These are phyloP conservation scores for Lasiodiplodia hormozganensis DNA, from an alignment of 2,329 filamentous ascomycete genomes.

Conservation along the genomic window DNA sequence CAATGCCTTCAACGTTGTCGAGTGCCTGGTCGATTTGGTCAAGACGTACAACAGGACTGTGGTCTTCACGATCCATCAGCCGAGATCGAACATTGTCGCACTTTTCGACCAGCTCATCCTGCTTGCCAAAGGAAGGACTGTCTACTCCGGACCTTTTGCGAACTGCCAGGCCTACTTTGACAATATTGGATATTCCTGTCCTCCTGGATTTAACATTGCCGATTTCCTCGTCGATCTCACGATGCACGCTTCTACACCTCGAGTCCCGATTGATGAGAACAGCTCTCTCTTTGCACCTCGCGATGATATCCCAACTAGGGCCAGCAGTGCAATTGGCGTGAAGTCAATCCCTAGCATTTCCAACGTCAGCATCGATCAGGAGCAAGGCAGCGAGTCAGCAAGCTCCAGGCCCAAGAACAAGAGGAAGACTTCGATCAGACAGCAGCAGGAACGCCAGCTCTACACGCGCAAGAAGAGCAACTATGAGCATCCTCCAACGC, in stretches of 20 bases:
- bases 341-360: slow-evolving; percentile 90
- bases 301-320: slow-evolving; percentile 73
- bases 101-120: slow-evolving; percentile 94
- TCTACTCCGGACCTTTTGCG: slow-evolving; percentile 90
- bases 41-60: slow-evolving; percentile 98
- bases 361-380: slow-evolving; percentile 67
- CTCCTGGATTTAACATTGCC: slow-evolving; percentile 97
- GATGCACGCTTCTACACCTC: slow-evolving; percentile 82
- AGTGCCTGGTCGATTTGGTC: slow-evolving; percentile 91
- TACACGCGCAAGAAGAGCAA: slow-evolving; percentile 79
- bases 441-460: slow-evolving; percentile 87
- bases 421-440: slow-evolving; percentile 79
- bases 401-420: slow-evolving; percentile 71
- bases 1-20: slow-evolving; percentile 98
- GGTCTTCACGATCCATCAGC: slow-evolving; percentile 98
- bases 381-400: slow-evolving; percentile 63
- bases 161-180: slow-evolving; percentile 94
- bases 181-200: slow-evolving; percentile 87
- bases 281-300: slow-evolving; percentile 65
- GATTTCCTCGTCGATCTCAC: slow-evolving; percentile 97
- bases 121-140: slow-evolving; percentile 84
- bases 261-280: slow-evolving; percentile 62
- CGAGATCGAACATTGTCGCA: slow-evolving; percentile 96
- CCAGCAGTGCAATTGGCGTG: slow-evolving; percentile 85
- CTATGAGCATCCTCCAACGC: slow-evolving; percentile 60